A percentile compares a stretch with the other conserved stretches of the same genome.
phyloP scores from a whole-genome alignment of 1,139 yeast species.

The Yamadazyma atmosphaerica region DNA sequence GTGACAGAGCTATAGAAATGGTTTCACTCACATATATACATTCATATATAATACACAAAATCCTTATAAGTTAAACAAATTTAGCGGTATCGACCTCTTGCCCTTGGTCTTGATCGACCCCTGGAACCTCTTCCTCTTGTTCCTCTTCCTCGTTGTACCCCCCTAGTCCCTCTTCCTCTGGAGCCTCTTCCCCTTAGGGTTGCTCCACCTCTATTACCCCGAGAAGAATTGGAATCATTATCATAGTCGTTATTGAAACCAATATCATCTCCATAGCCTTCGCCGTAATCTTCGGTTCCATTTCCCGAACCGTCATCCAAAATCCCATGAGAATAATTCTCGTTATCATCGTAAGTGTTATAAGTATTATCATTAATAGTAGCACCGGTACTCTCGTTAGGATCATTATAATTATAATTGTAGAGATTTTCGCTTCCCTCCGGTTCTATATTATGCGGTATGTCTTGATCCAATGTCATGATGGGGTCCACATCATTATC shows the following conservation, averaged over 20 bases:
- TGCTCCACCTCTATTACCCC: slow-evolving; percentile 1
- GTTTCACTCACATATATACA: neutral
- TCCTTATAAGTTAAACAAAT: neutral
- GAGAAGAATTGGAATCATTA: slow-evolving; percentile 14
- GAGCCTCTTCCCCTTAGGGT: slow-evolving; percentile 17
- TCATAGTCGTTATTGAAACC: slow-evolving; percentile 6
- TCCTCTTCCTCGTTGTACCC: slow-evolving; percentile 4
- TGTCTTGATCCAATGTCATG: neutral
- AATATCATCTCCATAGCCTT: slow-evolving; percentile 4
- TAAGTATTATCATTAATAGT: neutral
- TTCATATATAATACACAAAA: neutral
- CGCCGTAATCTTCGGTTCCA: neutral
- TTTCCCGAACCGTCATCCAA: too few species aligned
- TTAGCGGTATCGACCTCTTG: neutral
- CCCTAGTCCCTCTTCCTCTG: slow-evolving; percentile 13
- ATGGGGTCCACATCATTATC: slow-evolving; percentile 1
- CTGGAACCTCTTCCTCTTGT: slow-evolving; percentile 5
- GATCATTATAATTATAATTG: neutral
- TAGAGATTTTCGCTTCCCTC: neutral
- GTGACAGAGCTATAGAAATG: too few species aligned
- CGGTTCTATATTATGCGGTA: neutral
- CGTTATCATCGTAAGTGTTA: slow-evolving; percentile 9
- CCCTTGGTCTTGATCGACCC: slow-evolving; percentile 4
- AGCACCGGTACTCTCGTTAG: too few species aligned
- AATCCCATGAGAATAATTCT: too few species aligned